Conservation (phyloP, 805 yeast genomes). For the Brettanomyces nanus region DNA sequence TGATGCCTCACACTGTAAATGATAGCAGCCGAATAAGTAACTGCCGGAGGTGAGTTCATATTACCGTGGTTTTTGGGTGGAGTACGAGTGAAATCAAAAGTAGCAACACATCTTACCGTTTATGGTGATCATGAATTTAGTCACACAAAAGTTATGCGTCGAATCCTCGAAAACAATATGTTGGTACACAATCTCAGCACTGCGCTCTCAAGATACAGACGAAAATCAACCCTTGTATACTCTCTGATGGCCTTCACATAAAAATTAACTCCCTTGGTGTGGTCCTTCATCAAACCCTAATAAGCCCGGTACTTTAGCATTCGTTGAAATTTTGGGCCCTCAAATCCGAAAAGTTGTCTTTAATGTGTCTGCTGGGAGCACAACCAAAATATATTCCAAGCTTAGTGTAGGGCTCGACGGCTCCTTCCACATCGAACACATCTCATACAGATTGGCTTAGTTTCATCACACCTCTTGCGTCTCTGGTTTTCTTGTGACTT, state of each 20-base stretch:
- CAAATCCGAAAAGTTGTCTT: constrained; percentile 40
- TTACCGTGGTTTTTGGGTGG: constrained; percentile 44
- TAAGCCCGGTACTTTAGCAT: constrained; percentile 38
- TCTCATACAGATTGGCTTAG: too few relatives aligned
- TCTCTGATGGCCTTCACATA: constrained; percentile 37
- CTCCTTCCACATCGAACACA: constrained; percentile 46
- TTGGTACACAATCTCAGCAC: constrained; percentile 25
- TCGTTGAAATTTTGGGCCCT: constrained; percentile 40
- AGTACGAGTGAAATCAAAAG: constrained; percentile 44
- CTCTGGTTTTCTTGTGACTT: too few relatives aligned
- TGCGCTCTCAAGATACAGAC: constrained; percentile 30
- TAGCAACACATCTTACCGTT: constrained; percentile 32
- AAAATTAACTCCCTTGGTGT: constrained; percentile 30
- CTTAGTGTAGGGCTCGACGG: constrained; percentile 33
- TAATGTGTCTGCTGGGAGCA: constrained; percentile 43
- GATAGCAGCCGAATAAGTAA: constrained; percentile 44
- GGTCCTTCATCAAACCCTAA: constrained; percentile 34
- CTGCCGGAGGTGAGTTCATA: constrained; percentile 48
- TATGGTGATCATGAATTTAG: constrained; percentile 34
- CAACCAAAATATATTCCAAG: constrained; percentile 45
- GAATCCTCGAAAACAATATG: constrained; percentile 36
- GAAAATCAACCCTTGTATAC: constrained; percentile 36
- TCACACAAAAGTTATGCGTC: constrained; percentile 50
- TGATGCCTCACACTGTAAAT: constrained; percentile 44
- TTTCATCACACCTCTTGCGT: too few relatives aligned